Base-by-base conservation (phyloP, 441 rosid genomes). In the Eutrema salsugineum region DNA sequence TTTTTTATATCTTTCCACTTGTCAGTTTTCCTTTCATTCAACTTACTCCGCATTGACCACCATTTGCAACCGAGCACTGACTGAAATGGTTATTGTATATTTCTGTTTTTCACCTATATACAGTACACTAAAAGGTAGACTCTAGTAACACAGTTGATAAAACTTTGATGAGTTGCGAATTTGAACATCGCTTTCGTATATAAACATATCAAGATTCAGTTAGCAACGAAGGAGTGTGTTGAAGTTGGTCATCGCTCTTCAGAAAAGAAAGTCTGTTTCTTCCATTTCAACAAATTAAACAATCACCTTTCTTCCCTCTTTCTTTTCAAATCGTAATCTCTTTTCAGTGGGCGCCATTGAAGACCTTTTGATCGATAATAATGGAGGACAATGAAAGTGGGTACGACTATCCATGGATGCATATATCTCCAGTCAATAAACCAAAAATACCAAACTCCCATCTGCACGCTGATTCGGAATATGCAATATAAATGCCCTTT, bases 381-480 rank as follows among this genome's bases (percentile, higher is more conserved):
- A 65, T 73, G 77, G 51, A 33, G 77, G 36, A 33, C 54, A 17
- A n/a, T 0, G 42, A 35, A 39, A 61, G 62, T 50, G 68, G 53
- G 0, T 60, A 53, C 20, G n/a, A n/a, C n/a, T n/a, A n/a, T n/a
- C n/a, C n/a, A n/a, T n/a, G n/a, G n/a, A n/a, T n/a, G n/a, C n/a
- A n/a, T n/a, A n/a, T n/a, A n/a, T n/a, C n/a, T 27, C 47, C 47
- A 43, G 1, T 15, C 19, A 51, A 19, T 16, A 19, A 51, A 2
- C 35, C 27, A 36, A 28, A 51, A 11, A 5, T 2, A n/a, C 1
- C 38, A 30, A 38, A 53, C 58, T n/a, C 38, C 38, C 5, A n/a
- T 10, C 1, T 15, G 9, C 58, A 19, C 38, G 28, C 19, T 53
- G 57, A 51, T 53, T 53, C 38, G 1, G 58, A 53, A 28, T 53